Evolutionary conservation across 1,284 basidiomycete species (phyloP).

Genomic region (Microbotryomycetes sp.): DNA sequence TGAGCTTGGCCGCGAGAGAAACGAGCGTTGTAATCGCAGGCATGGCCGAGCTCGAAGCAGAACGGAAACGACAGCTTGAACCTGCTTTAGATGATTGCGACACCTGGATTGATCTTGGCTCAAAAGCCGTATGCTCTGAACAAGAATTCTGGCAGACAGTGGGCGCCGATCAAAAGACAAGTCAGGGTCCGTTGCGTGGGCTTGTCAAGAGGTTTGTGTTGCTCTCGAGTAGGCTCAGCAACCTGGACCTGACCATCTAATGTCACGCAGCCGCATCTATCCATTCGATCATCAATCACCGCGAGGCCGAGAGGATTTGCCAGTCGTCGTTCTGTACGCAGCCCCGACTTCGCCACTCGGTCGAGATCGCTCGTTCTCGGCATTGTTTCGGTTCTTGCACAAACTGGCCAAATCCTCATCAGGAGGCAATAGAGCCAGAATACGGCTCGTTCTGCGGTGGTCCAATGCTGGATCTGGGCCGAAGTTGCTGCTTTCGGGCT

Average conservation of each 20-base stretch:
- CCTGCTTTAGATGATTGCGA: slow-evolving; percentile 49
- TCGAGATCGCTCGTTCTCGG: slow-evolving; percentile 23
- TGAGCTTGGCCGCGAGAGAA: slow-evolving; percentile 60
- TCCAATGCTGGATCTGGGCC: slow-evolving; percentile 39
- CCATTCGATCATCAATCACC: slow-evolving; percentile 63
- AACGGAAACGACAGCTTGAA: slow-evolving; percentile 33
- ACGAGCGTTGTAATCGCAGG: slow-evolving; percentile 64
- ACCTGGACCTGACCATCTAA: slow-evolving; percentile 29
- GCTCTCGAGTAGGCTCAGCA: neutral
- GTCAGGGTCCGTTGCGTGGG: neutral
- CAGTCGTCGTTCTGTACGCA: slow-evolving; percentile 67
- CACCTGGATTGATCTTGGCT: slow-evolving; percentile 85
- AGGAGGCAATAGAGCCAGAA: neutral
- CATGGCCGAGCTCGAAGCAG: slow-evolving; percentile 59
- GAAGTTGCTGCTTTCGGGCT: slow-evolving; percentile 62
- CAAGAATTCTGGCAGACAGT: slow-evolving; percentile 55
- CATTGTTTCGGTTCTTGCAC: slow-evolving; percentile 14
- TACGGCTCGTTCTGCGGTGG: slow-evolving; percentile 30
- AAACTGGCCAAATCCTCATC: slow-evolving; percentile 1
- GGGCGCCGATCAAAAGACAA: slow-evolving; percentile 46
- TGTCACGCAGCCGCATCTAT: slow-evolving; percentile 49
- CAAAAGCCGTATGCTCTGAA: slow-evolving; percentile 62
- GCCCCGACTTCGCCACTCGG: slow-evolving; percentile 41
- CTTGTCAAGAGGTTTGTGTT: neutral
- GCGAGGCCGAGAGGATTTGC: slow-evolving; percentile 47